Conservation (phyloP, 176 grass and related monocot genomes). For the Otatea glauca region DNA sequence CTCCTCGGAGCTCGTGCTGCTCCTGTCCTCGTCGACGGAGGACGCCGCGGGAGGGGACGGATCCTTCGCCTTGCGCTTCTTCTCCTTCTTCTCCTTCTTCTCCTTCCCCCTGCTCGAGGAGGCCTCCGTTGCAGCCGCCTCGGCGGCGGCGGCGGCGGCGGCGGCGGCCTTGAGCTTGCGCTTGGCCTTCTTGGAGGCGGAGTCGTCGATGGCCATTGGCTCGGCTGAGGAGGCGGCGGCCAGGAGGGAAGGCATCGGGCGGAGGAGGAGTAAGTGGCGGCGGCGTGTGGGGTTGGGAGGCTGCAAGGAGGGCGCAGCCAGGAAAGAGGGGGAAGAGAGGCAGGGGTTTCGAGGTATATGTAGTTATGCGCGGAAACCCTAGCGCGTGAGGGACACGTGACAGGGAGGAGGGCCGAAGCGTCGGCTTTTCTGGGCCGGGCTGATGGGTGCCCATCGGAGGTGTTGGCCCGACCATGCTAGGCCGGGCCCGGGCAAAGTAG, state of each 20-base stretch:
- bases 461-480: too few relatives aligned
- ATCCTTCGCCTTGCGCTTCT: conserved; percentile 67
- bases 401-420: background rate
- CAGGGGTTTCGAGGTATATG: conserved; percentile 35
- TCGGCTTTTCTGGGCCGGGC: too few relatives aligned
- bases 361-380: conserved; percentile 54
- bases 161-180: conserved; percentile 59
- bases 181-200: conserved; percentile 67
- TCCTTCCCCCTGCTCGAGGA: conserved; percentile 43
- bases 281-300: conserved; percentile 1
- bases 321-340: conserved; percentile 13
- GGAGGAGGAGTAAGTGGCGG: background rate
- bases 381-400: conserved; percentile 37
- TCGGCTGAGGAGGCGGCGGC: conserved; percentile 45
- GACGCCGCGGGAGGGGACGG: conserved; percentile 9
- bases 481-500: too few relatives aligned
- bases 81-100: conserved; percentile 76
- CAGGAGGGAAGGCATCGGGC: conserved; percentile 66
- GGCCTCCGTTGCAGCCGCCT: background rate
- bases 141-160: conserved; percentile 14
- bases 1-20: conserved; percentile 65
- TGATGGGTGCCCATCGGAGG: too few relatives aligned
- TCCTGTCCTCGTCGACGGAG: conserved; percentile 50
- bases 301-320: conserved; percentile 49
- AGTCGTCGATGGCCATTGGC: conserved; percentile 62